Evolutionary conservation across 106 monocot species (phyloP), one percentile per base, ranked within the genome.

Genomic region (Hemerocallis citrina): DNA sequence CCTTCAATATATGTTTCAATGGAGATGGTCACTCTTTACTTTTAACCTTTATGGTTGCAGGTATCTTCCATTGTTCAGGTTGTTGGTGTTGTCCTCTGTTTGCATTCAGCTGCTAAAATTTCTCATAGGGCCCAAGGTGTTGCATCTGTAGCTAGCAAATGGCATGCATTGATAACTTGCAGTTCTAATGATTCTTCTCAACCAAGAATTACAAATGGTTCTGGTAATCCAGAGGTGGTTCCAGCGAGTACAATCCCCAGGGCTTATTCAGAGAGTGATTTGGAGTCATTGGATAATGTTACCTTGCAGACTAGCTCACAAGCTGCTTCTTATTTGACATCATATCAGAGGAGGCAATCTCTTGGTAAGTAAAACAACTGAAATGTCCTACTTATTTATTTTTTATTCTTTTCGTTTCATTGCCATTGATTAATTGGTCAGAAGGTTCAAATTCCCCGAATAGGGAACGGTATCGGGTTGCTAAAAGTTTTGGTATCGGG

Each of bases 71-170:
- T 90, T 70, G 84, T 86, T 68, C 95, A 90, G 63, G 79, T 89
- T 62, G 73, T 86, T 55, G 95, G 83, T 38, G 68, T 81, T 15
- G 69, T 86, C 31, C 66, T 81, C 25, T 95, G 86, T 30, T 69
- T 90, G 68, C 75, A 90, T 72, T 80, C 83, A 39, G 95, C 86
- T 32, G 66, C 86, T 37, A 95, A 86, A 81, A 90, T 95, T 52
- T 81, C 95, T 56, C 95, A 95, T 46, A 77, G 80, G 49, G 83
- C 90, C 60, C 95, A 84, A 67, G 75, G 70, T 10, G 65, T 90
- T 67, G 77, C 78, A 16, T 77, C 95, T 21, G 36, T 86, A 63
- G 89, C 84, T 6, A 84, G 95, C 57, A 79, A 68, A 69, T 84
- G 95, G 90, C 86, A 95, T 81, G 90, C 90, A 3, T 31, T 63